These are phyloP conservation scores for Grosmannia clavigera DNA, from an alignment of 2,329 filamentous ascomycete genomes.

Conservation along the genomic window DNA sequence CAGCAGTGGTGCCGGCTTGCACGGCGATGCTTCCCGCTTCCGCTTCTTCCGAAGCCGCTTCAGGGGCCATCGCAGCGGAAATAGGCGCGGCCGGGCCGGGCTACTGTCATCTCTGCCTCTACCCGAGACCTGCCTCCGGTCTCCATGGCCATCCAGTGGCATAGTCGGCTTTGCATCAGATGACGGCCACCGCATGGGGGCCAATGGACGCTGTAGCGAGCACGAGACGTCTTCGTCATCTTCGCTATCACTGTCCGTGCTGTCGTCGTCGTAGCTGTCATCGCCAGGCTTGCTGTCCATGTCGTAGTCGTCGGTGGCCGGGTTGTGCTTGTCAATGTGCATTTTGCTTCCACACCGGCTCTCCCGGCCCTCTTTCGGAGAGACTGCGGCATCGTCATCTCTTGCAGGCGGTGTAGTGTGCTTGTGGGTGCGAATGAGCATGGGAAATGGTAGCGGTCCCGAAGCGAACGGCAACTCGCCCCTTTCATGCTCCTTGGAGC, in stretches of 20 bases:
- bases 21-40: not conserved
- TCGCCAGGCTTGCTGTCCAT: not conserved
- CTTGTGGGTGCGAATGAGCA: not conserved
- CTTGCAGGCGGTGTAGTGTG: not conserved
- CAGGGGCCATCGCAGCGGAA: not conserved
- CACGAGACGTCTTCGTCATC: not conserved
- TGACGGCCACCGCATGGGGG: not conserved
- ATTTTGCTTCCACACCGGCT: not conserved
- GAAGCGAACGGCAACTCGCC: not conserved
- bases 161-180: not conserved
- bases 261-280: not conserved
- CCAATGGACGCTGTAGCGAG: not conserved
- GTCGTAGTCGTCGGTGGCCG: not conserved
- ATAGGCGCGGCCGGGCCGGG: not conserved
- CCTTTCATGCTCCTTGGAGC: not conserved
- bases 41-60: not conserved
- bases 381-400: not conserved
- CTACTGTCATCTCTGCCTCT: not conserved
- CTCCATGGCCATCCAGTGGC: not conserved
- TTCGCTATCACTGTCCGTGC: not conserved
- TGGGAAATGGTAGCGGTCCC: not conserved
- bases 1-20: not conserved
- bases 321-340: not conserved
- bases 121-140: not conserved
- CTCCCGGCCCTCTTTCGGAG: not conserved